Evolutionary conservation across 2,329 filamentous ascomycete genomes (phyloP), one percentile per base, ranked within the genome.

Genomic region (Ceratocystis colombiana): DNA sequence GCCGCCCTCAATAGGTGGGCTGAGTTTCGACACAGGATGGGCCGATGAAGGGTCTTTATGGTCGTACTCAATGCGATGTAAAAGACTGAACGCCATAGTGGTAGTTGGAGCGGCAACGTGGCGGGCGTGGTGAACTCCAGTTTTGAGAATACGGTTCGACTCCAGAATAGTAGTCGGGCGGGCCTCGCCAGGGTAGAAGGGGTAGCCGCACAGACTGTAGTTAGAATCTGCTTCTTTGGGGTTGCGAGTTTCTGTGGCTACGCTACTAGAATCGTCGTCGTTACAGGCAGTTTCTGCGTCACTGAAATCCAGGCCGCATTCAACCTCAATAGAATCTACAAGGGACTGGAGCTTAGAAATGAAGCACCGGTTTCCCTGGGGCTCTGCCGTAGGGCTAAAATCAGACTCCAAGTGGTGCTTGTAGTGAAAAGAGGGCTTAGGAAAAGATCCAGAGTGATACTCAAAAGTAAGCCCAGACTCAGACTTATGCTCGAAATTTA

Each of bases 51-150:
- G 63, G n/a, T 64, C 63, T n/a, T 45, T 59, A 7, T 59, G 30
- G 6, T 33, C 12, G 15, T 57, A 64, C 2, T 64, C 25, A 20
- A 64, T 25, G n/a, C 63, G 30, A 41, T 41, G 33, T 17, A 64
- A 22, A 25, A 64, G 25, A 28, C 63, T 46, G 22, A 64, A 64
- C 3, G 63, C 15, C 48, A 64, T 64, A 5, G 63, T 64, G 20
- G 63, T 64, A 10, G 63, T 46, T 5, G 63, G 48, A n/a, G 30
- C 50, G 20, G 50, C 15, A 28, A 45, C 37, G 17, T 64, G 63
- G 12, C 63, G 63, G 37, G 63, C 30, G 30, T 64, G 44, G 48
- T 41, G 25, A 44, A 64, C 25, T 15, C 63, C 63, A 45, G 45
- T 44, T 37, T 57, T 64, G 17, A 64, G 48, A 10, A 7, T 25